A percentile compares a stretch with the other conserved stretches of the same genome.
phyloP scores from a whole-genome alignment of 305 asterid species.

The Caryopteris hybrid region DNA sequence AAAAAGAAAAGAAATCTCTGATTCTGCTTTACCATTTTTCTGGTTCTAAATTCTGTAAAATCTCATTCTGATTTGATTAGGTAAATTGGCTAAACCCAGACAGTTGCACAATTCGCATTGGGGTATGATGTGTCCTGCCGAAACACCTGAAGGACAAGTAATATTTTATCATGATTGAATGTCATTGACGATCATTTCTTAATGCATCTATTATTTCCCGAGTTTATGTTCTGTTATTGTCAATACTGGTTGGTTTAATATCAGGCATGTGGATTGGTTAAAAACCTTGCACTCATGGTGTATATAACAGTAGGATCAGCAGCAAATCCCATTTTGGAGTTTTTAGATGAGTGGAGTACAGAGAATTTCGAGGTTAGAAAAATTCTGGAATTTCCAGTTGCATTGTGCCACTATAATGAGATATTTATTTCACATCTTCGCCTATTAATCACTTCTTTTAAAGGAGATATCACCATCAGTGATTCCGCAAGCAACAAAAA shows the following conservation, averaged over 20 bases:
- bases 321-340: slow-evolving; percentile 80
- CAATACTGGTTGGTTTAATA: not conserved
- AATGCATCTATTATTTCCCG: not conserved
- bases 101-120: slow-evolving; percentile 91
- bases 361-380: slow-evolving; percentile 79
- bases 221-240: not conserved
- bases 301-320: slow-evolving; percentile 88
- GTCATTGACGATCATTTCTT: not conserved
- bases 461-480: slow-evolving; percentile 88
- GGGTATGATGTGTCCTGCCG: slow-evolving; percentile 97
- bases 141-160: slow-evolving; percentile 96
- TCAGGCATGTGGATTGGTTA: slow-evolving; percentile 93
- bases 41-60: not conserved
- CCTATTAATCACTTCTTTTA: slow-evolving; percentile 1
- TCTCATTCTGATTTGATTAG: slow-evolving; percentile 20
- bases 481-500: slow-evolving; percentile 74
- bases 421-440: not conserved
- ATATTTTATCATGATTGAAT: not conserved
- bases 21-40: not conserved
- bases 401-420: not conserved
- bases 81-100: slow-evolving; percentile 85
- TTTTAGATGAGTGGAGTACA: slow-evolving; percentile 88
- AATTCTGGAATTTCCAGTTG: not conserved
- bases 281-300: slow-evolving; percentile 90
- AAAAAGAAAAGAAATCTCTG: too few relatives aligned